A percentile compares a stretch with the other conserved stretches of the same genome.
These are phyloP conservation scores for Aphanomyces euteiches DNA, from an alignment of 352 stramenopile genomes.

Conservation along the genomic window DNA sequence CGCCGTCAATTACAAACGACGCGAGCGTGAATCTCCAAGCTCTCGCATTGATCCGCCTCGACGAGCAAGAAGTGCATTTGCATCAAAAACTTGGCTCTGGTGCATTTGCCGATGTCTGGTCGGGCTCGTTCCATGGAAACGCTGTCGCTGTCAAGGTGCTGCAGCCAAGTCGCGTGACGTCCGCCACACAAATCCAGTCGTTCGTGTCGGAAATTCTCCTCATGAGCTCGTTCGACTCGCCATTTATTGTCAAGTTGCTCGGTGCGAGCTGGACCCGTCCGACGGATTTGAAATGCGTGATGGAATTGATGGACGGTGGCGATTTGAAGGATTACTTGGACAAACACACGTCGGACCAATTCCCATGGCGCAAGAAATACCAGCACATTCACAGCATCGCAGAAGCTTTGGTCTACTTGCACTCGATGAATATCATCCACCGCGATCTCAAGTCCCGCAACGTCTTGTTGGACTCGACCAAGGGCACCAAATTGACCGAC, in stretches of 20 bases:
- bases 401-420: not conserved
- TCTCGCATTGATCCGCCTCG: too few relatives aligned
- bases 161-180: conserved; percentile 31
- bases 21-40: too few relatives aligned
- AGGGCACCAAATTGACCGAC: conserved; percentile 79
- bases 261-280: not conserved
- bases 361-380: not conserved
- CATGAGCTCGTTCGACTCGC: conserved; percentile 14
- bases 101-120: conserved; percentile 62
- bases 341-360: not conserved
- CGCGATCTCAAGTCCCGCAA: conserved; percentile 9
- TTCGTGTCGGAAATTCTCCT: conserved; percentile 22
- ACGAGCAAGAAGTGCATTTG: too few relatives aligned
- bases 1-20: not conserved
- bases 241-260: not conserved
- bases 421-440: not conserved
- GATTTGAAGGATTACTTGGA: conserved; percentile 4
- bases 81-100: conserved; percentile 47
- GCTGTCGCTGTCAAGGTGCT: conserved; percentile 60
- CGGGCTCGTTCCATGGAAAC: conserved; percentile 57
- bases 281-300: not conserved
- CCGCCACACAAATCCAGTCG: not conserved
- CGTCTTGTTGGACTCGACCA: conserved; percentile 34
- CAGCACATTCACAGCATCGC: not conserved
- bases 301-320: conserved; percentile 2